A percentile compares a stretch with the other conserved stretches of the same genome.
These are phyloP conservation scores for Sesbania bispinosa DNA, from an alignment of 306 rosid genomes.

Conservation along the genomic window DNA sequence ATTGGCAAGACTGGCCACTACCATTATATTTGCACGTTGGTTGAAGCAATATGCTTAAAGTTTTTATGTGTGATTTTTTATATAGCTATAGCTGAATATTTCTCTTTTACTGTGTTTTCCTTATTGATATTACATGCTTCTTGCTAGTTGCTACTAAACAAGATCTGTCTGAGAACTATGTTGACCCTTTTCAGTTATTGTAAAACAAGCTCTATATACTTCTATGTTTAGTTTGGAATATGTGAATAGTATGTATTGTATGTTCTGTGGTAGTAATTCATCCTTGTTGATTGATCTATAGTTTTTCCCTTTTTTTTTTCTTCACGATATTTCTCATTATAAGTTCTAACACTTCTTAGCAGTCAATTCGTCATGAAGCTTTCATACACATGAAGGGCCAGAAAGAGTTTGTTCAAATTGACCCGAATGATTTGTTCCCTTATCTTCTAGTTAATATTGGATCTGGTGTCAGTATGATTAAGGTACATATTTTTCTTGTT, in stretches of 20 bases:
- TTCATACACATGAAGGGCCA: constrained; percentile 98
- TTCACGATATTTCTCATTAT: constrained; percentile 33
- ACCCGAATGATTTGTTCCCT: constrained; percentile 84
- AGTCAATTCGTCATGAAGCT: constrained; percentile 99
- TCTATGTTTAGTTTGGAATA: constrained; percentile 27
- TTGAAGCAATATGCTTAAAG: not conserved
- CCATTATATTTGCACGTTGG: not conserved
- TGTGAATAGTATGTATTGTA: constrained; percentile 15
- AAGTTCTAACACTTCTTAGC: constrained; percentile 60
- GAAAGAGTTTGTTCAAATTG: constrained; percentile 94
- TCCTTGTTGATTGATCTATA: constrained; percentile 15
- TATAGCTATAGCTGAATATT: constrained; percentile 1
- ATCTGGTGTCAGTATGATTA: constrained; percentile 97
- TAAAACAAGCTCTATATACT: not conserved
- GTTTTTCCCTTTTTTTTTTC: not conserved
- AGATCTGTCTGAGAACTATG: constrained; percentile 9
- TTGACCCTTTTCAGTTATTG: not conserved
- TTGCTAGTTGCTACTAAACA: constrained; percentile 11
- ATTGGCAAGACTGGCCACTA: not conserved
- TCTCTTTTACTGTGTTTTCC: not conserved
- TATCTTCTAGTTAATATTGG: constrained; percentile 98
- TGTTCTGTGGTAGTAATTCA: not conserved
- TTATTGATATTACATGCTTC: no score
- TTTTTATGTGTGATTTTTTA: not conserved
- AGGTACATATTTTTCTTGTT: constrained; percentile 51